Evolutionary conservation across 169 alveolate genomes (phyloP).

Genomic region (Plasmodium blacklocki): DNA sequence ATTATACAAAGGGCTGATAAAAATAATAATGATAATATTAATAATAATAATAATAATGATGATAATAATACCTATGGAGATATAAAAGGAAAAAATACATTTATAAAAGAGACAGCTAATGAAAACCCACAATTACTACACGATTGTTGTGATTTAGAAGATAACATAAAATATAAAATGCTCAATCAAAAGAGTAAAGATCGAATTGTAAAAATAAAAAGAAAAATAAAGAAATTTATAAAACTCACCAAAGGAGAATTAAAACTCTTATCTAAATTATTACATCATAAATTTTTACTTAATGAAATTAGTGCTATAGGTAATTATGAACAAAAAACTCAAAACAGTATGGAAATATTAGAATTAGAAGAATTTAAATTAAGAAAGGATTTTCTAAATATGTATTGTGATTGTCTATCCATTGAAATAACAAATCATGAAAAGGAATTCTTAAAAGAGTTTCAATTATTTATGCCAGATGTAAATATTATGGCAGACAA

Average conservation of each 20-base stretch:
- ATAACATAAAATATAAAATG: constrained; percentile 34
- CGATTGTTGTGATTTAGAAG: constrained; percentile 70
- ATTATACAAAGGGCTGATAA: constrained; percentile 3
- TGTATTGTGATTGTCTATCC: constrained; percentile 48
- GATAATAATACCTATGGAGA: constrained; percentile 11
- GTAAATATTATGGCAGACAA: constrained; percentile 51
- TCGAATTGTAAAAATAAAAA: constrained; percentile 60
- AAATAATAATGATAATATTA: neutral
- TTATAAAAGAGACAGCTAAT: constrained; percentile 37
- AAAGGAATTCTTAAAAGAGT: constrained; percentile 40
- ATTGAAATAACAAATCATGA: constrained; percentile 47
- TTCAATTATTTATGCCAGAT: constrained; percentile 58
- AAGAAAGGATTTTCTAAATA: constrained; percentile 29
- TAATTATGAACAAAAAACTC: constrained; percentile 39
- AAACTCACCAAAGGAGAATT: constrained; percentile 58
- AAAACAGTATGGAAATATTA: constrained; percentile 27
- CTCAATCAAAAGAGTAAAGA: constrained; percentile 10
- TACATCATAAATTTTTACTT: constrained; percentile 67
- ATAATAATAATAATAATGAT: neutral
- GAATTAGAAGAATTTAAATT: constrained; percentile 58
- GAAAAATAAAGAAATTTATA: constrained; percentile 55
- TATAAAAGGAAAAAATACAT: constrained; percentile 23
- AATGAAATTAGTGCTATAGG: constrained; percentile 62
- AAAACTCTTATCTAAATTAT: constrained; percentile 44
- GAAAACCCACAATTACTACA: constrained; percentile 46